Conservation (phyloP, 768 basidiomycete species). For the Tulasnella calospora region DNA sequence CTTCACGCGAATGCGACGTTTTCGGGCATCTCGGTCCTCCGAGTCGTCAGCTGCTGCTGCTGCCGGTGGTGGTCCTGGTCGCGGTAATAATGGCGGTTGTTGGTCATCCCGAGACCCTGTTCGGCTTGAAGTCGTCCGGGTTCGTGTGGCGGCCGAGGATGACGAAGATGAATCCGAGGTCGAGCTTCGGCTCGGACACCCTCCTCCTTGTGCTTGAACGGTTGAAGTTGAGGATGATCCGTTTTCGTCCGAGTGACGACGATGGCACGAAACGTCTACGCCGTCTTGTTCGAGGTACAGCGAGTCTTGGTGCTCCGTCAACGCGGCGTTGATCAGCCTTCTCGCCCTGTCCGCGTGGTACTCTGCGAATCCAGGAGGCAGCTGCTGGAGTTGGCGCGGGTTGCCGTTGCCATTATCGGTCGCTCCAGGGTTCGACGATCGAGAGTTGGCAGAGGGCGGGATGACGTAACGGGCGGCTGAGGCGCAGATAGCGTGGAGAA, state of each 20-base stretch:
- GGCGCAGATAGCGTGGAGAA: slow-evolving; percentile 23
- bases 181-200: background rate
- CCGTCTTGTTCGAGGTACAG: background rate
- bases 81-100: too few relatives aligned
- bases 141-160: background rate
- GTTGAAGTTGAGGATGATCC: background rate
- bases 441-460: background rate
- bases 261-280: background rate
- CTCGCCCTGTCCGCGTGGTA: slow-evolving; percentile 2
- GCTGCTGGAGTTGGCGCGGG: background rate
- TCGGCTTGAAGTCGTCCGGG: background rate
- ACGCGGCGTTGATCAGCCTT: slow-evolving; percentile 12
- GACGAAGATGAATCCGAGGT: background rate
- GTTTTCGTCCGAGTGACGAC: background rate
- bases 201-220: too few relatives aligned
- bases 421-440: background rate
- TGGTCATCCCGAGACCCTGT: background rate
- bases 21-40: background rate
- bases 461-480: slow-evolving; percentile 14
- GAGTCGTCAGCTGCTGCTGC: background rate
- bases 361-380: background rate
- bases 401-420: too few relatives aligned
- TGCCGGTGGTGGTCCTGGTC: too few relatives aligned
- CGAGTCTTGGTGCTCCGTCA: slow-evolving; percentile 13
- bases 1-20: background rate